Base-by-base conservation (phyloP, 2,329 filamentous ascomycete genomes). In the Aureobasidium sp. region DNA sequence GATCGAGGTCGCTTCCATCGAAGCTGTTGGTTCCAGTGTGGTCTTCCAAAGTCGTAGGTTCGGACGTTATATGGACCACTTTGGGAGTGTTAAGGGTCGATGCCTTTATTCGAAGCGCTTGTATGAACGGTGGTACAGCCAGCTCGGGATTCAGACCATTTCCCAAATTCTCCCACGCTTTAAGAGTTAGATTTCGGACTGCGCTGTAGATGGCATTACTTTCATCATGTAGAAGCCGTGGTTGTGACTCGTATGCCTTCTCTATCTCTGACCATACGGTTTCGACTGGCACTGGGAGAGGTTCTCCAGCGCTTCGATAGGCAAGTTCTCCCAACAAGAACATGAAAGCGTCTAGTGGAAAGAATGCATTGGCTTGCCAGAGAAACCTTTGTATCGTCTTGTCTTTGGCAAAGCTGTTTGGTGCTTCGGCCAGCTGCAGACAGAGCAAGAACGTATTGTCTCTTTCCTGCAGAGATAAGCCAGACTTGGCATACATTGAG, bases 301-400 rank as follows among this genome's bases (percentile, higher is more conserved):
- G 61, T 23, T 70, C 48, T 18, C 65, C 67, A 15, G n/a, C 3
- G 11, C 66, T 66, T 20, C 67, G 66, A 4, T 71, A 66, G 18
- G 55, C 55, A 1, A 83, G 72, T 27, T 79, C 73, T 13, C 74
- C 76, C 31, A 79, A 68, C 10, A 76, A 71, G 48, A 78, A 77
- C 38, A 77, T 72, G 16, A 77, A 72, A 20, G 83, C 72, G 43
- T 82, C 80, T 60, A 75, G 78, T 36, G 87, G 73, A 50, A 87
- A 76, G 69, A 84, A 82, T 18, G 87, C 81, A 47, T 85, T 79
- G 20, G 83, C 79, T 59, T 86, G 84, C 84, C 84, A 87, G 23
- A 82, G 80, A 70, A 85, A 87, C 47, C 83, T 79, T 36, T 79
- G 74, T 33, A 83, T 73, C 20, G 74, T 73, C 38, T 75, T 73